Percentiles rank a stretch among this genome's conserved stretches.
Conservation (phyloP, 768 basidiomycete species). For the Termitomyces sp. region DNA sequence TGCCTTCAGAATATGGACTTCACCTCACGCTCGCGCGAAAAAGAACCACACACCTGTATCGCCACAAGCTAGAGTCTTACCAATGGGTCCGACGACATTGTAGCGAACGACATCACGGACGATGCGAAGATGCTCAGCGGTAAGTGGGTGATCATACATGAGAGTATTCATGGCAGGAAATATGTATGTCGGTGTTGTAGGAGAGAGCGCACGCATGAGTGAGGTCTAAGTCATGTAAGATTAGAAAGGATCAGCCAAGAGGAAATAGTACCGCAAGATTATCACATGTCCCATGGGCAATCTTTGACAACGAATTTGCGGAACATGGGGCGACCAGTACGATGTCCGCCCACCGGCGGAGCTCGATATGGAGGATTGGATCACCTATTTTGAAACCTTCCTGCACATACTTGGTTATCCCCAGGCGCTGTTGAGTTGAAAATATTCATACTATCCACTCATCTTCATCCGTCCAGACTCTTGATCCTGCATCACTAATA, state of each 20-base stretch:
- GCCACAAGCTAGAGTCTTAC: conserved; percentile 86
- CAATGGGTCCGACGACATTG: conserved; percentile 79
- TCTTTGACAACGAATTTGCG: conserved; percentile 94
- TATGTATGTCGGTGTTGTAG: conserved; percentile 80
- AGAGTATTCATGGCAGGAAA: conserved; percentile 99
- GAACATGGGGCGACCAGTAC: conserved; percentile 95
- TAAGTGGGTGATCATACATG: conserved; percentile 95
- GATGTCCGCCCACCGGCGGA: conserved; percentile 90
- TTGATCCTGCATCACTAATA: conserved; percentile 44
- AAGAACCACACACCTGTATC: conserved; percentile 65
- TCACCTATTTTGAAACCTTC: conserved; percentile 74
- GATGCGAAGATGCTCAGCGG: conserved; percentile 72
- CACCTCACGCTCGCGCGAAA: neutral
- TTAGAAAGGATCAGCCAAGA: neutral
- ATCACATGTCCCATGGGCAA: conserved; percentile 84
- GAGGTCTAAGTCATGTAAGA: conserved; percentile 47
- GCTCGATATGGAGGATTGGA: conserved; percentile 94
- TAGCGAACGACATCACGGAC: conserved; percentile 77
- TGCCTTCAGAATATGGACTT: conserved; percentile 38
- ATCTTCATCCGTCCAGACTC: conserved; percentile 86
- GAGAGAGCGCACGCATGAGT: conserved; percentile 77
- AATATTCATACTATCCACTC: conserved; percentile 72
- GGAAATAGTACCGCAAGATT: conserved; percentile 63
- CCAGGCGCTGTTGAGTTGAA: neutral
- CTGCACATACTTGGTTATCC: conserved; percentile 31